Base-by-base conservation (phyloP, 352 stramenopile genomes). In the Globisporangium iwayamae region DNA sequence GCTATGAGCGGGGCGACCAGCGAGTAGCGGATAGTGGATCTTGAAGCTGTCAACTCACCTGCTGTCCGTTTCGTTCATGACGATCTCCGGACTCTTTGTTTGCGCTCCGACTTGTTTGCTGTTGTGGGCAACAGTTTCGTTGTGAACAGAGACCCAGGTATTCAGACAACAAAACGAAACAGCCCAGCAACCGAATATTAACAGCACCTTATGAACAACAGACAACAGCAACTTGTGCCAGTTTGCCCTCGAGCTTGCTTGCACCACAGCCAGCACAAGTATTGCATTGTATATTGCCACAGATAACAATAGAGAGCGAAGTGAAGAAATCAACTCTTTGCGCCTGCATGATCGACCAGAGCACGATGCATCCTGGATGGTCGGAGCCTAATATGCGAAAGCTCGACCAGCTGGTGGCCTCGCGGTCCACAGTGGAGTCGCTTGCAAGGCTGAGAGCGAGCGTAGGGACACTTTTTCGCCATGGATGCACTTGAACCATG, bases 21-120 rank as follows among this genome's bases (percentile, higher is more conserved):
- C 25, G 28, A 53, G 9, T 16, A 18, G 28, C 25, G 25, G n/a
- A 52, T 28, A 52, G 47, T 34, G 48, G 48, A 38, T 38, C 28
- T 56, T 56, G 50, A 56, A 56, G 50, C 22, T 34, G 48, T 56
- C 50, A 56, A 56, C 50, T 25, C 50, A 30, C 51, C 51, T 43
- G 51, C 30, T 36, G 36, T 28, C 51, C 51, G 36, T 36, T 56
- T 56, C 30, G 18, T 56, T 56, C 51, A 13, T 56, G 30, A 39
- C 30, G 16, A 56, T 10, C 51, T 56, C 16, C 43, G 2, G 36
- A 41, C 36, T 4, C 36, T 3, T 41, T 16, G 36, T 20, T 41
- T 16, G 36, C 2, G 43, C 43, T 20, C 43, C 16, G 43, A 48
- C 16, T 48, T 22, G 43, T 22, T 48, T 9, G 4, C 7, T 36